Percentiles rank a stretch among this genome's conserved stretches.
These are phyloP conservation scores for Nepenthes mirabilis DNA, from an alignment of 148 eudicot genomes.

Conservation along the genomic window DNA sequence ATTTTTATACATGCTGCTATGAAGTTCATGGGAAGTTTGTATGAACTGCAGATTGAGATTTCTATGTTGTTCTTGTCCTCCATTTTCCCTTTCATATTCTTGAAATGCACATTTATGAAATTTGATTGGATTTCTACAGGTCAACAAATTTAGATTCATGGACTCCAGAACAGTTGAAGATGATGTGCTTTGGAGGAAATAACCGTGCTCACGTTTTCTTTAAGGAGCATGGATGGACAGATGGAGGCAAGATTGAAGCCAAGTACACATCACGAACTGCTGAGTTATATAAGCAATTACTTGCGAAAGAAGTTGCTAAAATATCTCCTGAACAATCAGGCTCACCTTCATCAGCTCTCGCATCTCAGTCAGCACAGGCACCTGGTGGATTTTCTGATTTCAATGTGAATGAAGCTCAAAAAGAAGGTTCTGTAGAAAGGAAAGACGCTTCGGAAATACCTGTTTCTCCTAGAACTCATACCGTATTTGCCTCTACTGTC, in stretches of 20 bases:
- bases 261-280: constrained; percentile 97
- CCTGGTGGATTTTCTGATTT: constrained; percentile 48
- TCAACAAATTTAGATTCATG: constrained; percentile 96
- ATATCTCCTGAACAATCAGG: constrained; percentile 49
- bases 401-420: constrained; percentile 27
- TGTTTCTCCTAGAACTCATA: constrained; percentile 41
- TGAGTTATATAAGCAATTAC: constrained; percentile 74
- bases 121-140: constrained; percentile 18
- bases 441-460: constrained; percentile 37
- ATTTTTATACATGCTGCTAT: no score
- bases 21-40: no score
- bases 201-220: constrained; percentile 89
- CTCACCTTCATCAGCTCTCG: constrained; percentile 74
- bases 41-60: no score
- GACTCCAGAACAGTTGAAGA: constrained; percentile 87
- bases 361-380: constrained; percentile 42
- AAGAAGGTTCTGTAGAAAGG: constrained; percentile 29
- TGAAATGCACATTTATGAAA: no score
- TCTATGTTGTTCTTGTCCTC: not conserved
- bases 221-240: constrained; percentile 98
- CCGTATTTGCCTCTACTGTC: constrained; percentile 28
- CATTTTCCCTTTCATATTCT: not conserved
- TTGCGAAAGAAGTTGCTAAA: constrained; percentile 93
- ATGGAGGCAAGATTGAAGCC: constrained; percentile 92
- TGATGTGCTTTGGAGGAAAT: constrained; percentile 90